Percentiles rank a stretch among this genome's conserved stretches.
These are phyloP conservation scores for Tarenaya hassleriana DNA, from an alignment of 345 rosid genomes.

Conservation along the genomic window DNA sequence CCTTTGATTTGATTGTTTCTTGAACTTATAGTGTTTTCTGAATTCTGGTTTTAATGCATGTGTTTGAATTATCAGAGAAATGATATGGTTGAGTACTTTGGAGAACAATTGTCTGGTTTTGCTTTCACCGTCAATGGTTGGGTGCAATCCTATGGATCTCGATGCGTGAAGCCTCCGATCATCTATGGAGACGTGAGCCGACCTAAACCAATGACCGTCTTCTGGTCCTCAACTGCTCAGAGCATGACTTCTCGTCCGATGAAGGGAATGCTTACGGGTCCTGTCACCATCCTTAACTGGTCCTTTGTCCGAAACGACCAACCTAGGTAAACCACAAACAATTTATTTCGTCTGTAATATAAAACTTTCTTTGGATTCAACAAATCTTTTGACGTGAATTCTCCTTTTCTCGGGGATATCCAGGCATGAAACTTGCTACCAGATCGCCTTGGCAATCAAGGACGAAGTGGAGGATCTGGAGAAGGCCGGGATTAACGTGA, in stretches of 20 bases:
- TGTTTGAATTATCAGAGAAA: constrained; percentile 54
- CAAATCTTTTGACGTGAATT: background rate
- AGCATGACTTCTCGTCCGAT: constrained; percentile 95
- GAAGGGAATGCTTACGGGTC: constrained; percentile 99
- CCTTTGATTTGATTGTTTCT: background rate
- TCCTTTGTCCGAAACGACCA: constrained; percentile 97
- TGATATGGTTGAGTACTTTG: constrained; percentile 99
- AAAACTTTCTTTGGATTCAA: background rate
- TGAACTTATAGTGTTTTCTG: background rate
- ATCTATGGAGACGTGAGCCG: constrained; percentile 99
- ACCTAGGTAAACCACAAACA: constrained; percentile 54
- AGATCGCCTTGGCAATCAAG: constrained; percentile 96
- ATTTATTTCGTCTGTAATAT: no score
- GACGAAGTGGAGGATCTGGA: constrained; percentile 97
- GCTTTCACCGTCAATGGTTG: constrained; percentile 93
- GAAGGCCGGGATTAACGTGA: constrained; percentile 79
- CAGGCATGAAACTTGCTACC: constrained; percentile 90
- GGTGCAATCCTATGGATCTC: constrained; percentile 98
- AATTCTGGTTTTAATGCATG: constrained; percentile 14
- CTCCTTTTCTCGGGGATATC: constrained; percentile 2
- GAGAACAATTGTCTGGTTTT: constrained; percentile 91
- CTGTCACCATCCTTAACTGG: constrained; percentile 98
- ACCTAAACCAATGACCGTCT: constrained; percentile 96
- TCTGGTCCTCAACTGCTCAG: constrained; percentile 93
- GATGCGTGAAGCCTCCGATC: constrained; percentile 96